A percentile compares a stretch with the other conserved stretches of the same genome.
phyloP scores from a whole-genome alignment of 441 rosid species.

The Pelargonium citronellum region DNA sequence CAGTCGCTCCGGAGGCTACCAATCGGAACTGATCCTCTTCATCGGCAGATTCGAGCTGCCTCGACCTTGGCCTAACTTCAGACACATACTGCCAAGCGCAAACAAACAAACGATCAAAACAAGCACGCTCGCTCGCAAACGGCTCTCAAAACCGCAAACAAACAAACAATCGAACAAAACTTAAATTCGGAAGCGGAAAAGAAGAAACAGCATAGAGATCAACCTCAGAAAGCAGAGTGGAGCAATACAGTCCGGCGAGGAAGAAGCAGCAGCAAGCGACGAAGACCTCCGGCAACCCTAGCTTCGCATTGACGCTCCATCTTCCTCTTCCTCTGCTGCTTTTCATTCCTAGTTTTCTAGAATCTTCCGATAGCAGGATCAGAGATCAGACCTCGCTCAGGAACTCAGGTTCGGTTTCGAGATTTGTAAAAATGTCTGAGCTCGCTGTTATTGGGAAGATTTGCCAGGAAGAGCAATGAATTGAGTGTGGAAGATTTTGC shows the following conservation, averaged over 20 bases:
- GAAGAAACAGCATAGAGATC: neutral
- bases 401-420: too few relatives aligned
- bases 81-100: slow-evolving; percentile 17
- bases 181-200: neutral
- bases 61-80: slow-evolving; percentile 18
- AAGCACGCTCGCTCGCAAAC: too few relatives aligned
- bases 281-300: slow-evolving; percentile 31
- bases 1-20: slow-evolving; percentile 40
- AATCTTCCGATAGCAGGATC: neutral
- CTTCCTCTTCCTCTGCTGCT: slow-evolving; percentile 25
- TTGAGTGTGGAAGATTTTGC: too few relatives aligned
- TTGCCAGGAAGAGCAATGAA: too few relatives aligned
- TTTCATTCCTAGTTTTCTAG: slow-evolving; percentile 24
- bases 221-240: slow-evolving; percentile 43
- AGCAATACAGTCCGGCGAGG: slow-evolving; percentile 41
- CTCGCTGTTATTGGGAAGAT: too few relatives aligned
- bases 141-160: neutral
- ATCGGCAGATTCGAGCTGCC: slow-evolving; percentile 31
- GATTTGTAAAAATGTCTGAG: too few relatives aligned
- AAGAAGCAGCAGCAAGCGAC: slow-evolving; percentile 44
- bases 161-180: neutral
- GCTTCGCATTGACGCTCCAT: slow-evolving; percentile 33
- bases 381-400: too few relatives aligned
- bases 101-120: neutral
- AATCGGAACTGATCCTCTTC: slow-evolving; percentile 21